Evolutionary conservation across 768 basidiomycete genomes (phyloP), one percentile per base, ranked within the genome.

Genomic region (Kwoniella sp.): DNA sequence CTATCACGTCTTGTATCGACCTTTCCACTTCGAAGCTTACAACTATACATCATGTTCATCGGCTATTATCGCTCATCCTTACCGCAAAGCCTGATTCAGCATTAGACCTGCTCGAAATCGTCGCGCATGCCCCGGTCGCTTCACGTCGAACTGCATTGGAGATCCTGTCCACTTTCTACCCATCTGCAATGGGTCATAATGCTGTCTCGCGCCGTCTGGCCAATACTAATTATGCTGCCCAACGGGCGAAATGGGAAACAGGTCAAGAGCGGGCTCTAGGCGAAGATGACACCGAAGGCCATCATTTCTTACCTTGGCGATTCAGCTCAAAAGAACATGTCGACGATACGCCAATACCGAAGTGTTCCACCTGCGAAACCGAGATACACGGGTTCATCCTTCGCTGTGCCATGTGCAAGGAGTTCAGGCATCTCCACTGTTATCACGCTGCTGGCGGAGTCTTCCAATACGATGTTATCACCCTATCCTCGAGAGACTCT

Each of bases 351-450:
- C 2, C 29, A 7, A 15, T 15, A 26, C 37, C 56, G 12, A 37
- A 83, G 33, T 92, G 90, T 72, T 81, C 83, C 13, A 83, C 83
- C 17, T 92, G 76, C 79, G 15, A 82, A 80, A 25, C 67, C 78
- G 13, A 71, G 7, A 84, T 91, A 48, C 74, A 77, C 46, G 90
- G 87, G n/a, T 90, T 89, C 71, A 88, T 87, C 5, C 80, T 93
- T 6, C 77, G 87, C 12, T 92, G 90, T 71, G 84, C 88, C 0
- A 83, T 87, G 53, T 91, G 90, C 78, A 82, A 85, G 75, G 88
- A 86, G 63, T 80, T 83, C 1, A 85, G 90, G 7, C 91, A 93
- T 77, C 85, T 90, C 62, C 86, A 87, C 67, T 93, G 91, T 80
- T 91, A 90, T 70, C 86, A 89, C 68, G 83, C 86, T 63, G 85